A percentile compares a stretch with the other conserved stretches of the same genome.
Conservation (phyloP, 306 rosid genomes). For the Gastrolobium bilobum region DNA sequence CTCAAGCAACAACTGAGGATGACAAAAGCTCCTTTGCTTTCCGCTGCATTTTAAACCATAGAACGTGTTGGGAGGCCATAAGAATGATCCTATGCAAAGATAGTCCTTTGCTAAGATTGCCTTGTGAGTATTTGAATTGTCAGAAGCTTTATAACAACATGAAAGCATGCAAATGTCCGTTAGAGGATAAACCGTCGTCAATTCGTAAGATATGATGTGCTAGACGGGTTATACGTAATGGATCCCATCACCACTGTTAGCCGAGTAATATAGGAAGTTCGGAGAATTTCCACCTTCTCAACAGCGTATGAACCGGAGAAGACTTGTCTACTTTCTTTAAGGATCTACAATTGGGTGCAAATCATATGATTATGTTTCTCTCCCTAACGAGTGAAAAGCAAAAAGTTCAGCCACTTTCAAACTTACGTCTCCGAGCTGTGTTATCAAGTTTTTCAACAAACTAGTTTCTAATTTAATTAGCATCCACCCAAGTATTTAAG, state of each 20-base stretch:
- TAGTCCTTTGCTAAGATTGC: conserved; percentile 10
- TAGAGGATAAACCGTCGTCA: conserved; percentile 27
- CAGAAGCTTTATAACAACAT: neutral
- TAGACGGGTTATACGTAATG: conserved; percentile 14
- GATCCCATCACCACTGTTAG: conserved; percentile 19
- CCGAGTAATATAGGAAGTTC: conserved; percentile 24
- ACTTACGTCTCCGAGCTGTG: neutral
- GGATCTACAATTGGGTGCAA: neutral
- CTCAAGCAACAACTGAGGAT: conserved; percentile 40
- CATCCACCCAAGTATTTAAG: neutral
- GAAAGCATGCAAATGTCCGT: conserved; percentile 25
- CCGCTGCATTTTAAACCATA: conserved; percentile 24
- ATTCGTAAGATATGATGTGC: neutral
- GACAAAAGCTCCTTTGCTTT: conserved; percentile 4
- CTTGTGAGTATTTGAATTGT: neutral
- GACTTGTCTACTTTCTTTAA: conserved; percentile 35
- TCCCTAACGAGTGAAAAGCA: neutral
- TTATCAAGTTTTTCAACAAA: neutral
- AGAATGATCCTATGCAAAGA: neutral
- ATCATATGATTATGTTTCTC: neutral
- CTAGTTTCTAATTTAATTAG: too few species aligned
- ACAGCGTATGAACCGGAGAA: conserved; percentile 39
- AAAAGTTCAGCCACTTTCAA: neutral
- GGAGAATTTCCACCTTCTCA: conserved; percentile 52
- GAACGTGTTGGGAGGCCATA: conserved; percentile 30